Conservation (phyloP, 1,284 basidiomycete genomes). For the Malassezia psittaci region DNA sequence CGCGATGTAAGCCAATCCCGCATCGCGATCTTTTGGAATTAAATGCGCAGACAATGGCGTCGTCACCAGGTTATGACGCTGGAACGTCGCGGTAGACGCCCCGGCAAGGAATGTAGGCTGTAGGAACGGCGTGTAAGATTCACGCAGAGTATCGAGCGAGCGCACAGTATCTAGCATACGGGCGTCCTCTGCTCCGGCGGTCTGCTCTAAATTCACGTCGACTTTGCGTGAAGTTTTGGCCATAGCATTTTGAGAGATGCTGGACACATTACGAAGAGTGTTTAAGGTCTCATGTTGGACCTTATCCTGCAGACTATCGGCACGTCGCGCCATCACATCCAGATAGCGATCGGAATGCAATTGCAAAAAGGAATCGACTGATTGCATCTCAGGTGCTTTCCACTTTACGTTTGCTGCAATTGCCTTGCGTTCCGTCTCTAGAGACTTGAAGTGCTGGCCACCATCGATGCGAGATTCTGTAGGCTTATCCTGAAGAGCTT, state of each 20-base stretch:
- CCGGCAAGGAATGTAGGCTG: constrained; percentile 13
- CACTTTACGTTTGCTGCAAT: background rate
- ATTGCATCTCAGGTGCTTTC: background rate
- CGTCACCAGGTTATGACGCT: constrained; percentile 24
- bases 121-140: background rate
- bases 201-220: background rate
- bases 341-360: background rate
- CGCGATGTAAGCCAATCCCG: constrained; percentile 19
- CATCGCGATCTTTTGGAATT: constrained; percentile 22
- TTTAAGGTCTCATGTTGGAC: background rate
- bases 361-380: background rate
- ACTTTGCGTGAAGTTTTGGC: background rate
- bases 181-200: background rate
- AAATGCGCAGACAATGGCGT: constrained; percentile 17
- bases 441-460: background rate
- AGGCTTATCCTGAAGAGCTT: background rate
- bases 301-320: background rate
- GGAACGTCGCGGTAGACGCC: constrained; percentile 32
- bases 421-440: background rate
- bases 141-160: background rate
- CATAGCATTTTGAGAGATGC: background rate
- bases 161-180: background rate
- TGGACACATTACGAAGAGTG: background rate
- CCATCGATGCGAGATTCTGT: background rate
- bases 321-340: background rate